Evolutionary conservation across 805 yeast species (phyloP), one percentile per base, ranked within the genome.

Genomic region (Starmerella potacharoeniae): DNA sequence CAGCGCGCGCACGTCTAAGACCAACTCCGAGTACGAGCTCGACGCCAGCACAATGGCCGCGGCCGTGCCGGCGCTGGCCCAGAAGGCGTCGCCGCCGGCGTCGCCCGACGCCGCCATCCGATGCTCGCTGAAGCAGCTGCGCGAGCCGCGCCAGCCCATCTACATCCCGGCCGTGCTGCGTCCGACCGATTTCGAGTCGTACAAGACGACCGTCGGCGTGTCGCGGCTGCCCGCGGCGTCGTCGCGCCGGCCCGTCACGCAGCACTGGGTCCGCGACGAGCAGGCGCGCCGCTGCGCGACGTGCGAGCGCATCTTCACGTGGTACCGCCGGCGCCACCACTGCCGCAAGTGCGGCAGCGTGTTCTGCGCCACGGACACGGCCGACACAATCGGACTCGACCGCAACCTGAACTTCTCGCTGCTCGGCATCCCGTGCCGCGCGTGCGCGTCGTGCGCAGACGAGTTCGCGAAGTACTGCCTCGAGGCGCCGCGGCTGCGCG

Each of bases 91-190:
- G 31, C 47, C 58, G 39, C 49, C 57, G 2, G 46, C 53, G 16
- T 59, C 62, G 8, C 62, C 62, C 4, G 59, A 55, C 47, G 57
- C 49, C 13, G 22, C 17, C 13, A 11, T 33, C 34, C 53, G 55
- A 29, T 58, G 60, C 22, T 71, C 69, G 11, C 67, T 83, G 28
- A 84, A 82, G 66, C 95, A 88, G 64, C 80, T 89, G 58, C 80
- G 81, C 55, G 84, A 83, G 48, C 90, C 88, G 59, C 79, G 88
- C 67, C 84, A 86, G 64, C 96, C 97, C 9, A 73, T 90, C 73
- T 90, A 88, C 64, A 75, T 85, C 0, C 97, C 97, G 0, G 96
- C 96, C 0, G 97, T 90, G 10, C 73, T 90, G 52, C 77, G 86
- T 61, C 76, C 77, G 43, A 73, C 74, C 4, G 59, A 59, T 46